These are phyloP conservation scores for Oryza punctata DNA, from an alignment of 176 grass and related monocot species.

Conservation along the genomic window DNA sequence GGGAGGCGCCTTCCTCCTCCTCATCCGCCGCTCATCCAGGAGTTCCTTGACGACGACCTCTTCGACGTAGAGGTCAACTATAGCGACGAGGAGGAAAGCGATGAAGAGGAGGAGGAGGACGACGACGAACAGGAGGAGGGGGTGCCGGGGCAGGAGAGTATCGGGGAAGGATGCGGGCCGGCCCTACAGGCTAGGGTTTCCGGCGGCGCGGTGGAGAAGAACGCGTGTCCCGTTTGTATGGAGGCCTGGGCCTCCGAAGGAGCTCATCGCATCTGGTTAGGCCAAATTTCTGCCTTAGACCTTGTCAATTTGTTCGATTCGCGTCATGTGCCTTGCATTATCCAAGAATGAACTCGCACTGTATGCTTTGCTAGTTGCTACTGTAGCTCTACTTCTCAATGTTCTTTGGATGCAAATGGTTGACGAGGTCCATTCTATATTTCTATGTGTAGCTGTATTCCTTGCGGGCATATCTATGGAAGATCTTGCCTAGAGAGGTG, in stretches of 20 bases:
- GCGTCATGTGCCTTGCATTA: not conserved
- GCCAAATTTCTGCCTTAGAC: not conserved
- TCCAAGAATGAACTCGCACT: not conserved
- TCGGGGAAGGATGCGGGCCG: not conserved
- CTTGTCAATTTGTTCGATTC: not conserved
- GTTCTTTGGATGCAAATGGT: not conserved
- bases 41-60: not conserved
- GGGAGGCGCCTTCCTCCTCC: not conserved
- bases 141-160: not conserved
- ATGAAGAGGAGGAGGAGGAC: too few relatives aligned
- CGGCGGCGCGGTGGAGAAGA: conserved; percentile 25
- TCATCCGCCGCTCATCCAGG: not conserved
- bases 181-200: conserved; percentile 30
- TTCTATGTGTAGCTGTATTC: conserved; percentile 67
- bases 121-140: not conserved
- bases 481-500: conserved; percentile 82
- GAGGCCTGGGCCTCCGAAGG: conserved; percentile 74
- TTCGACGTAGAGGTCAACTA: conserved; percentile 18
- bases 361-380: too few relatives aligned
- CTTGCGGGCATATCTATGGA: conserved; percentile 94
- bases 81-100: conserved; percentile 6
- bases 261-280: conserved; percentile 75
- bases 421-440: conserved; percentile 14
- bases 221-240: conserved; percentile 77
- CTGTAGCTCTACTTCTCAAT: too few relatives aligned